A percentile compares a stretch with the other conserved stretches of the same genome.
These are phyloP conservation scores for Tuber microsphaerosporum DNA, from an alignment of 495 filamentous ascomycete genomes.

Conservation along the genomic window DNA sequence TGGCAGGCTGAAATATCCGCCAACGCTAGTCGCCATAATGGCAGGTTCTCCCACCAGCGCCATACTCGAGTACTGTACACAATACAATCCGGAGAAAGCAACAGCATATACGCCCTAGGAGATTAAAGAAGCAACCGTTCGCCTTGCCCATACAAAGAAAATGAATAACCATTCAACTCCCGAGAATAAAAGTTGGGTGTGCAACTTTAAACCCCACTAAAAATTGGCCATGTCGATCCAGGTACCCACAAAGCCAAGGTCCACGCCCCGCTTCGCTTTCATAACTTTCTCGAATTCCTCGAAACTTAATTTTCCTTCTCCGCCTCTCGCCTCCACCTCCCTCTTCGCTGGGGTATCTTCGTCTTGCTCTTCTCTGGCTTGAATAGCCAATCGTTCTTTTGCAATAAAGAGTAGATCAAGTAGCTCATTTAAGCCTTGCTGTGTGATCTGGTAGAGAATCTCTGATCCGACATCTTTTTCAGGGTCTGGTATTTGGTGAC, in stretches of 20 bases:
- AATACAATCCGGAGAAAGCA: neutral
- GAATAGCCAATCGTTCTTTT: constrained; percentile 69
- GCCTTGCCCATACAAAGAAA: neutral
- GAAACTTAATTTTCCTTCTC: constrained; percentile 63
- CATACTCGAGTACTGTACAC: neutral
- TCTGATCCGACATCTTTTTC: constrained; percentile 68
- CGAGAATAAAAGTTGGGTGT: neutral
- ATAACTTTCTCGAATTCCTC: constrained; percentile 68
- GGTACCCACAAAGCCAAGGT: constrained; percentile 66
- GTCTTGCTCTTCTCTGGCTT: constrained; percentile 52
- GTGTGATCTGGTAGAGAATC: constrained; percentile 79
- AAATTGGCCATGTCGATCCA: constrained; percentile 79
- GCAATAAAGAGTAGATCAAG: constrained; percentile 75
- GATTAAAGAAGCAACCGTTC: neutral
- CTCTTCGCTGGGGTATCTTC: constrained; percentile 5
- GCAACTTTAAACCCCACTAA: constrained; percentile 28
- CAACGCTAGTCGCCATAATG: neutral
- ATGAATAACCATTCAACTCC: constrained; percentile 1
- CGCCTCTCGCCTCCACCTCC: constrained; percentile 50
- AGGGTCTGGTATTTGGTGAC: neutral
- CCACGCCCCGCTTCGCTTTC: constrained; percentile 54
- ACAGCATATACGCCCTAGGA: neutral
- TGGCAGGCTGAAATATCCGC: neutral
- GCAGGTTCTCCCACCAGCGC: neutral
- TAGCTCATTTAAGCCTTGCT: constrained; percentile 86